phyloP scores from a whole-genome alignment of 805 yeast genomes.

The Lipomyces orientalis region DNA sequence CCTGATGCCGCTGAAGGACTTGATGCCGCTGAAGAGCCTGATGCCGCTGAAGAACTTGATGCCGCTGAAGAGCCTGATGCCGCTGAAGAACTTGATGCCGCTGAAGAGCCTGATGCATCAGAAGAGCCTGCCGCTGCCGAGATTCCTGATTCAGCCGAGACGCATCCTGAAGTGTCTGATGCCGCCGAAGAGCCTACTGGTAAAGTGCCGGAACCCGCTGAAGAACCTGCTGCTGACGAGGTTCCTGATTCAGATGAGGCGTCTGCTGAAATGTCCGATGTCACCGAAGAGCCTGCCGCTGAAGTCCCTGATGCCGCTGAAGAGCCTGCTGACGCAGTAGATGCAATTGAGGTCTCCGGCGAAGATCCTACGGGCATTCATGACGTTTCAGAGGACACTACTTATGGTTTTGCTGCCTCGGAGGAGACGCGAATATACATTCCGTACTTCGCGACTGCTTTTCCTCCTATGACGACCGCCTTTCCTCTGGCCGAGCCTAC shows the following conservation, averaged over 20 bases:
- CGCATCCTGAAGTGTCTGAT: neutral
- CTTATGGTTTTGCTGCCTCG: constrained; percentile 25
- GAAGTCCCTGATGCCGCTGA: neutral
- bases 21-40: neutral
- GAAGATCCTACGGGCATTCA: constrained; percentile 2
- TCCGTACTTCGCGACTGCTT: constrained; percentile 19
- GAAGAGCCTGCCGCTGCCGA: constrained; percentile 15
- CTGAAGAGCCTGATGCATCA: constrained; percentile 35
- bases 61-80: neutral
- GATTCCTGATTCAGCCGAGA: neutral
- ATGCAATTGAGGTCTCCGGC: neutral
- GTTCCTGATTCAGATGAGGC: neutral
- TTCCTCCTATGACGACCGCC: constrained; percentile 16
- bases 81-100: constrained; percentile 5
- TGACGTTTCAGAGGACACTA: constrained; percentile 27
- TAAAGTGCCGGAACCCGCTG: constrained; percentile 36
- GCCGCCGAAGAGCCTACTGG: constrained; percentile 11
- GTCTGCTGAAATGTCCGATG: neutral
- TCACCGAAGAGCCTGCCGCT: constrained; percentile 3
- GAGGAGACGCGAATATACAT: constrained; percentile 20
- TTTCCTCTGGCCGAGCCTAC: constrained; percentile 19
- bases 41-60: neutral
- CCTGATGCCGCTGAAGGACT: constrained; percentile 3
- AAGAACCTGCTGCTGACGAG: constrained; percentile 15
- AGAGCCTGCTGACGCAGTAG: constrained; percentile 3